These are phyloP conservation scores for Globisporangium spinosum DNA, from an alignment of 352 stramenopile genomes.

Conservation along the genomic window DNA sequence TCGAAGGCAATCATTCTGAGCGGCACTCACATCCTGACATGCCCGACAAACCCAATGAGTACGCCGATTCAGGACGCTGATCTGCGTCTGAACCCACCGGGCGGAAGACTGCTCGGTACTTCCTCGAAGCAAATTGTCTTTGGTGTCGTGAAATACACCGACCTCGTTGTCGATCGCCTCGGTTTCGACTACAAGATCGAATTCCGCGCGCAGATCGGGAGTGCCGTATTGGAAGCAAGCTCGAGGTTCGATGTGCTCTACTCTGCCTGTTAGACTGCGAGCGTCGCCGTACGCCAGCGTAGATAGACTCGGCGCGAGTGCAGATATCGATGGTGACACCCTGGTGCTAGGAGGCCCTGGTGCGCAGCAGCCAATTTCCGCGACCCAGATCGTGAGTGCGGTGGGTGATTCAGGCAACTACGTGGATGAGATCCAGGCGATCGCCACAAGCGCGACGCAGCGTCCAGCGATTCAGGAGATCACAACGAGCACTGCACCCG, in stretches of 20 bases:
- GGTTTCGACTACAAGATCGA: constrained; percentile 64
- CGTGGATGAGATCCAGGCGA: constrained; percentile 69
- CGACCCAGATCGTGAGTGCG: constrained; percentile 67
- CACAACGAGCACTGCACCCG: constrained; percentile 57
- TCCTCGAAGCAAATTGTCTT: constrained; percentile 52
- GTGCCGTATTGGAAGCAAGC: constrained; percentile 42
- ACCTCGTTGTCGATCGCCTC: constrained; percentile 70
- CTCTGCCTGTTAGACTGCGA: constrained; percentile 64
- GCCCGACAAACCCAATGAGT: constrained; percentile 28
- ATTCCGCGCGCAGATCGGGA: constrained; percentile 45
- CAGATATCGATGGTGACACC: constrained; percentile 63
- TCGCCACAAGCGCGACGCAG: constrained; percentile 50
- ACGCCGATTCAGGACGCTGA: constrained; percentile 54
- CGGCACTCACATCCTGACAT: constrained; percentile 68
- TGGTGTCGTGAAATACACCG: constrained; percentile 52
- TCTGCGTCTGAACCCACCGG: constrained; percentile 75
- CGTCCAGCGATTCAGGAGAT: constrained; percentile 66
- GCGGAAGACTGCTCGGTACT: constrained; percentile 41
- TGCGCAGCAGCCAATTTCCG: constrained; percentile 51
- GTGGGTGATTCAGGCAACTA: constrained; percentile 46
- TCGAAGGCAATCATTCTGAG: constrained; percentile 59
- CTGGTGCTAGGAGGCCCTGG: constrained; percentile 64
- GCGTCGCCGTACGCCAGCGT: constrained; percentile 52
- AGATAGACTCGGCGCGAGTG: constrained; percentile 57
- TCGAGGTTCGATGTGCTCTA: constrained; percentile 66